Evolutionary conservation across 1,284 basidiomycete genomes (phyloP), one percentile per base, ranked within the genome.

Genomic region (Ustilago loliicola): DNA sequence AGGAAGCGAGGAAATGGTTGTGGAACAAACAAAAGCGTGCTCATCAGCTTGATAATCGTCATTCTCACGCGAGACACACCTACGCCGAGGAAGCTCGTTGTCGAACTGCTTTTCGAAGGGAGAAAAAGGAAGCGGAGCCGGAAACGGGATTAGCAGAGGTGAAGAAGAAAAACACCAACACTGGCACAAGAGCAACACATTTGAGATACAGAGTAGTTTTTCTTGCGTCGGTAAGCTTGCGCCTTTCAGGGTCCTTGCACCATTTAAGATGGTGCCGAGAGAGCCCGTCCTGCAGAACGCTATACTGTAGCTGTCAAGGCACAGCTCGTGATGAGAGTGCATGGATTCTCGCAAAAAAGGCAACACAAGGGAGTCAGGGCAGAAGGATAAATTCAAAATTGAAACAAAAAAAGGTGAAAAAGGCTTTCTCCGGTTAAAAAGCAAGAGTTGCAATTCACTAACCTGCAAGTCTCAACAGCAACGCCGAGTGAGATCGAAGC

Each of bases 401-500:
- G 27, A 21, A 29, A 56, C 40, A 40, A 40, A 47, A 7, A 57
- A 45, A 21, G 15, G 10, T n/a, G 32, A 25, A 25, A 40, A 8
- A 9, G 9, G 53, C n/a, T 21, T 21, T 45, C 7, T 7, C 7
- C 42, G 11, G 5, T 19, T 30, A 55, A 21, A 55, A 23, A 38
- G 6, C 4, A 38, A 40, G 17, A 55, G 53, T 10, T 15, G 36
- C 36, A 15, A 11, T 38, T 15, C 36, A 38, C 34, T 34, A 27
- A n/a, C 17, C 38, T 40, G 48, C 59, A 40, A 15, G 48, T 38
- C 21, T 23, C 21, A 27, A 34, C 30, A 8, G n/a, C 34, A 42
- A 61, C 25, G 25, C 59, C 50, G 36, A 61, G 59, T 42, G 59
- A 42, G 51, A 32, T 50, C 56, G 30, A 45, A 34, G 45, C 56